phyloP scores from a whole-genome alignment of 306 rosid species.

The Lathyrus sativus region DNA sequence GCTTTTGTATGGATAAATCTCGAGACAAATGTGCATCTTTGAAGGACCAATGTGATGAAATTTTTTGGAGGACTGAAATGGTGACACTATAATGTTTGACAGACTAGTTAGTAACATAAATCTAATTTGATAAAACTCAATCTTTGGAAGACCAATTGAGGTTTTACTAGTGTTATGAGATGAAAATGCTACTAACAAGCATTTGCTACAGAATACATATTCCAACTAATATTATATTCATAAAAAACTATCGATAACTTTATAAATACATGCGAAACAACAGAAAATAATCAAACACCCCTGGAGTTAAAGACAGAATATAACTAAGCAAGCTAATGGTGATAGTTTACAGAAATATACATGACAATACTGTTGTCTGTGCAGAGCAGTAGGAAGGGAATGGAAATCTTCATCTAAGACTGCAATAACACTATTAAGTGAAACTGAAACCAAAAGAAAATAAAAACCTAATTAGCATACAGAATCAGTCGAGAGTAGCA shows the following conservation, averaged over 20 bases:
- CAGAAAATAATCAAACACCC: constrained; percentile 22
- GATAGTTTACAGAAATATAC: constrained; percentile 57
- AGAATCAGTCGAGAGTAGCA: constrained; percentile 5
- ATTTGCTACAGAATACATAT: constrained; percentile 17
- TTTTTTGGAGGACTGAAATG: neutral
- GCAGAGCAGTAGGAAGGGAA: constrained; percentile 90
- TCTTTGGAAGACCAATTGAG: constrained; percentile 7
- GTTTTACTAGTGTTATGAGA: constrained; percentile 10
- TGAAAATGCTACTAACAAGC: constrained; percentile 17
- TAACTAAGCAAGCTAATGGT: constrained; percentile 24
- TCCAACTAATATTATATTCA: constrained; percentile 29
- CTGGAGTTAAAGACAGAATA: constrained; percentile 16
- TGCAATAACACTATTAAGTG: constrained; percentile 88
- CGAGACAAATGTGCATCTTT: constrained; percentile 1
- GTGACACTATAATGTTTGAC: constrained; percentile 10
- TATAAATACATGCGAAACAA: constrained; percentile 11
- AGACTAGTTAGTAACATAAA: neutral
- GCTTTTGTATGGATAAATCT: too few species aligned
- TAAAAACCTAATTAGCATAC: constrained; percentile 34
- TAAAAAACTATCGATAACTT: constrained; percentile 26
- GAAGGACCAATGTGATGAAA: neutral
- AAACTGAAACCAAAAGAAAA: constrained; percentile 63
- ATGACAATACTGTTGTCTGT: constrained; percentile 94
- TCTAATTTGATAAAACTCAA: neutral
- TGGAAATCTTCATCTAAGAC: constrained; percentile 97